Evolutionary conservation across 345 rosid genomes (phyloP).

Genomic region (Garcia nutans): DNA sequence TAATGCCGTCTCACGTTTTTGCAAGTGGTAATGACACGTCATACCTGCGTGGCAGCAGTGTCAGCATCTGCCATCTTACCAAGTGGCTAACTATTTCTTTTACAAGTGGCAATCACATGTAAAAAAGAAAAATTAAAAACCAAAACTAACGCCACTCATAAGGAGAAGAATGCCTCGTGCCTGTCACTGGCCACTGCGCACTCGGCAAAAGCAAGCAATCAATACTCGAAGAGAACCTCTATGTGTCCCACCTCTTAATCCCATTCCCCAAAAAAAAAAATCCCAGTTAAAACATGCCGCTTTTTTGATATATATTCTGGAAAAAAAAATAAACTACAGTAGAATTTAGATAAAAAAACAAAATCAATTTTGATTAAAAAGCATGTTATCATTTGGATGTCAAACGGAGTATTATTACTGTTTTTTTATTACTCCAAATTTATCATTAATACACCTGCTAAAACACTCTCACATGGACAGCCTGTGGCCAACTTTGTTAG

Average conservation of each 20-base stretch:
- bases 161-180: no score
- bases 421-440: background rate
- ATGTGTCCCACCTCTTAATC: background rate
- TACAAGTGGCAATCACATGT: conserved; percentile 19
- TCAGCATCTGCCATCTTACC: conserved; percentile 13
- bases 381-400: no score
- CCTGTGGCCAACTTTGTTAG: conserved; percentile 32
- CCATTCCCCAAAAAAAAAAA: background rate
- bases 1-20: no score
- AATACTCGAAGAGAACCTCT: background rate
- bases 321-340: no score
- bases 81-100: background rate
- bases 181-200: conserved; percentile 10
- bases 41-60: conserved; percentile 23
- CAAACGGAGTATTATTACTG: no score
- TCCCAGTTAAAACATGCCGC: no score
- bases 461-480: conserved; percentile 42
- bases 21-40: conserved; percentile 15
- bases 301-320: no score
- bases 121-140: background rate
- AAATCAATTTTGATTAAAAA: no score
- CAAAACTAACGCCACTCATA: background rate
- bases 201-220: conserved; percentile 19
- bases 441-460: conserved; percentile 8
- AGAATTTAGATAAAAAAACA: no score